Percentiles rank a stretch among this genome's conserved stretches.
phyloP scores from a whole-genome alignment of 176 grass and related monocot genomes.

The Paspalum vaginatum region DNA sequence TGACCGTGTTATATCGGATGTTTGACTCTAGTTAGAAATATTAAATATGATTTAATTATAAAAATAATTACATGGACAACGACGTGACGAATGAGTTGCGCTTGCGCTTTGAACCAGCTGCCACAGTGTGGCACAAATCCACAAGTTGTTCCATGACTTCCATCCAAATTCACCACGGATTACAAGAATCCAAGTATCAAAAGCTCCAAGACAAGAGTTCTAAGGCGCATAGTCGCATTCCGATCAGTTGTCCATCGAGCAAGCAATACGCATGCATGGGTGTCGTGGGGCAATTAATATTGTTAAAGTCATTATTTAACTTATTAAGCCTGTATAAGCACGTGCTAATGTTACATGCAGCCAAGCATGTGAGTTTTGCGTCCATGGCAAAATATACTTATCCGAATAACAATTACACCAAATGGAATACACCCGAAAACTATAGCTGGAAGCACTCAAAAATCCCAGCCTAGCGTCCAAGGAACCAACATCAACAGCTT shows the following conservation, averaged over 20 bases:
- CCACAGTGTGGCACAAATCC: neutral
- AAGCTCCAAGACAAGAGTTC: neutral
- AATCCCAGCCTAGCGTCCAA: slow-evolving; percentile 43
- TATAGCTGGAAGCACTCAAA: slow-evolving; percentile 54
- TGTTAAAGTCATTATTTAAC: neutral
- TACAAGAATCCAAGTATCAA: too few relatives aligned
- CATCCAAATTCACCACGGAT: neutral
- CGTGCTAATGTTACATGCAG: neutral
- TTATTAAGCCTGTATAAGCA: neutral
- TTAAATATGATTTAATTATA: too few relatives aligned
- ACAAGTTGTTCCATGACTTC: neutral
- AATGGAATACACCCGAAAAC: neutral
- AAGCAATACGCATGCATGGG: neutral
- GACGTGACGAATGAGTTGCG: too few relatives aligned
- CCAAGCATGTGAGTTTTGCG: neutral
- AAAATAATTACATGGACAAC: too few relatives aligned
- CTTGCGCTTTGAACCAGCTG: too few relatives aligned
- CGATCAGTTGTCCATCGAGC: neutral
- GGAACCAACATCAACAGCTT: neutral
- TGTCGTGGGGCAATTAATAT: neutral
- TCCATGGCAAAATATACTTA: slow-evolving; percentile 17
- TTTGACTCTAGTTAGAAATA: too few relatives aligned
- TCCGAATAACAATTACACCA: neutral
- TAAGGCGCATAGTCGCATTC: too few relatives aligned
- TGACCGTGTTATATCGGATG: too few relatives aligned